Conservation (phyloP, 2,329 filamentous ascomycete species). For the Verticillium alfalfae region DNA sequence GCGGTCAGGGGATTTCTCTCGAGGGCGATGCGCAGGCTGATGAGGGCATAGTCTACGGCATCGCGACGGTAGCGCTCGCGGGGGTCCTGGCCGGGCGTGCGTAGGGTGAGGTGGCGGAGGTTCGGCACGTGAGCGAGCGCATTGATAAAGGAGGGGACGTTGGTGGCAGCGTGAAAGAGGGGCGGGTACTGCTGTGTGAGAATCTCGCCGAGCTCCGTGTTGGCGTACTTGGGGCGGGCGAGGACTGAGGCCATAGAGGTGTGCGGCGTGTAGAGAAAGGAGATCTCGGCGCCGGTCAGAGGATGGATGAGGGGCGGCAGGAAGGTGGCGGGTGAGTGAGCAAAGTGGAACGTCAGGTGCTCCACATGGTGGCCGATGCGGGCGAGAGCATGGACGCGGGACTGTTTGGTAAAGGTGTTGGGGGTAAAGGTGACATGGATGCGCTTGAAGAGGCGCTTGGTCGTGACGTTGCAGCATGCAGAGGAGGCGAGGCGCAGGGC, state of each 20-base stretch:
- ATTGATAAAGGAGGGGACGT: constrained; percentile 76
- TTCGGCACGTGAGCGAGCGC: constrained; percentile 65
- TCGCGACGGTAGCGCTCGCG: constrained; percentile 67
- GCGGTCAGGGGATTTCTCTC: constrained; percentile 64
- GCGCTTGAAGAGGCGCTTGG: constrained; percentile 63
- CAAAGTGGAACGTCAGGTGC: constrained; percentile 70
- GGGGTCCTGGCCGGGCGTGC: constrained; percentile 67
- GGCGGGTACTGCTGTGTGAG: constrained; percentile 84
- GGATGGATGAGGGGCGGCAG: constrained; percentile 81
- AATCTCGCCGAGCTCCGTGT: constrained; percentile 71
- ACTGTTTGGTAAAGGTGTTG: constrained; percentile 69
- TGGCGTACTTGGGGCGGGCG: constrained; percentile 71
- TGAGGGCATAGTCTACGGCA: constrained; percentile 82
- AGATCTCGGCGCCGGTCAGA: constrained; percentile 68
- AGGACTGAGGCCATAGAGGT: constrained; percentile 57
- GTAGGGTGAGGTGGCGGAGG: constrained; percentile 68
- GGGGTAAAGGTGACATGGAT: constrained; percentile 66
- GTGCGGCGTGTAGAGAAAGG: constrained; percentile 77
- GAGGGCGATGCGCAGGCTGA: constrained; percentile 77
- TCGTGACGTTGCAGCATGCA: constrained; percentile 65
- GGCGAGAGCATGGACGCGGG: constrained; percentile 67
- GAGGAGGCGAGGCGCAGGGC: constrained; percentile 62
- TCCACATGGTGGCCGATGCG: constrained; percentile 75
- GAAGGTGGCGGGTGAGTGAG: constrained; percentile 73
- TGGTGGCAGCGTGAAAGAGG: constrained; percentile 83